A percentile compares a stretch with the other conserved stretches of the same genome.
Conservation (phyloP, 148 eudicot species). For the Rheum nobile region DNA sequence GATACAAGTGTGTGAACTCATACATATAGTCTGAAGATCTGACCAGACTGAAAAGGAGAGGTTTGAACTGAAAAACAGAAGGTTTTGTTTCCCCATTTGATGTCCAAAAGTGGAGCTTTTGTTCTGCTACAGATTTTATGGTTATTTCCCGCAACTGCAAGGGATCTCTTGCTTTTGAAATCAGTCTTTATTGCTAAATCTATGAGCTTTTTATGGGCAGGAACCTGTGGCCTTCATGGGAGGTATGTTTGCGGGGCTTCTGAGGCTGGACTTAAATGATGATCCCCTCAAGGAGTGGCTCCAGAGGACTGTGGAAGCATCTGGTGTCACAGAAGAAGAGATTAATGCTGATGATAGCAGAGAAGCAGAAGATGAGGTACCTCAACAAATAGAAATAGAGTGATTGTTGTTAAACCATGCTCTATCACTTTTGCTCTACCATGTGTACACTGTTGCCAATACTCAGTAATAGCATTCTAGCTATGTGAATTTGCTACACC, state of each 20-base stretch:
- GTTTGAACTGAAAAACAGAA: not conserved
- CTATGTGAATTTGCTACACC: not conserved
- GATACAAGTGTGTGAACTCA: not conserved
- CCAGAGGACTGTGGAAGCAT: constrained; percentile 64
- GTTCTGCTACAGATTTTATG: not conserved
- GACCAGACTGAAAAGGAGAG: not conserved
- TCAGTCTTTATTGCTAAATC: not conserved
- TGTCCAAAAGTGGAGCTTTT: not conserved
- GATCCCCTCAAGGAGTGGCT: constrained; percentile 92
- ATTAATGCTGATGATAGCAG: constrained; percentile 15
- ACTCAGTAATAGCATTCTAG: not conserved
- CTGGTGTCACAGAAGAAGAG: constrained; percentile 61
- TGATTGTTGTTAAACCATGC: constrained; percentile 12
- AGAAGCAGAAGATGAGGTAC: constrained; percentile 37
- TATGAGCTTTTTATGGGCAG: constrained; percentile 16
- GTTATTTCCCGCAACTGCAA: not conserved
- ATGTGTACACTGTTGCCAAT: not conserved
- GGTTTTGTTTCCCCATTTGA: not conserved
- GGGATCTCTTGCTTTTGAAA: not conserved
- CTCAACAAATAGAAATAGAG: constrained; percentile 74
- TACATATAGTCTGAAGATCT: not conserved
- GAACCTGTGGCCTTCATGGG: constrained; percentile 95
- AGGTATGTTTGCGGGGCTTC: constrained; percentile 81
- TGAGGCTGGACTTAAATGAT: constrained; percentile 89
- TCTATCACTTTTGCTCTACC: not conserved